phyloP scores from a whole-genome alignment of 768 basidiomycete species.

The Psilocybe cyanescens region DNA sequence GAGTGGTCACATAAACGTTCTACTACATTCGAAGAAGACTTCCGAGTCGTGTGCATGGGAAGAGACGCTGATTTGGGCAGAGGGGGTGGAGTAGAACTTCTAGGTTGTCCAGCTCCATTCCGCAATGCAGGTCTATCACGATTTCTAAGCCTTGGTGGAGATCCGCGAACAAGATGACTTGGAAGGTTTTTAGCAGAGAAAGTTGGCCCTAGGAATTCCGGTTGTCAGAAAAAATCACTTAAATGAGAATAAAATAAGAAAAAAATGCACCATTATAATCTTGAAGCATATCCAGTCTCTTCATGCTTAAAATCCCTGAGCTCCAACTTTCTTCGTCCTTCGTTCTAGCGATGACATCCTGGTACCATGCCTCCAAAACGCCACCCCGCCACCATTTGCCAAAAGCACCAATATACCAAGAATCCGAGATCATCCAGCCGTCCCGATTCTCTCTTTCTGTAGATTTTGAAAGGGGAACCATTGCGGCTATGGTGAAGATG shows the following conservation, averaged over 20 bases:
- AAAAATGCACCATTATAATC: constrained; percentile 59
- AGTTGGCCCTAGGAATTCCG: constrained; percentile 43
- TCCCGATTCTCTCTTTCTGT: constrained; percentile 43
- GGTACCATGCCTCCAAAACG: constrained; percentile 80
- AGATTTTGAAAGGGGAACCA: constrained; percentile 58
- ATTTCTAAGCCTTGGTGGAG: constrained; percentile 61
- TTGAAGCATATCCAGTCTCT: constrained; percentile 70
- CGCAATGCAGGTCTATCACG: constrained; percentile 57
- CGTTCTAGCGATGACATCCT: constrained; percentile 62
- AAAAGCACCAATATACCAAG: constrained; percentile 91
- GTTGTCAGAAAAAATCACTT: background rate
- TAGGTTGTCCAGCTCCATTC: constrained; percentile 38
- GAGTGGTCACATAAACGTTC: constrained; percentile 33
- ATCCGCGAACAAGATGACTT: constrained; percentile 45
- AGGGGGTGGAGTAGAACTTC: constrained; percentile 81
- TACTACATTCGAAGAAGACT: constrained; percentile 29
- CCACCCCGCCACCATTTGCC: constrained; percentile 92
- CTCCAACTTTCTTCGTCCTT: constrained; percentile 77
- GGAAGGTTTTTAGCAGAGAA: constrained; percentile 53
- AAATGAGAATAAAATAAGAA: constrained; percentile 3
- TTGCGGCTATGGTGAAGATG: constrained; percentile 84
- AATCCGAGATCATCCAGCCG: constrained; percentile 64
- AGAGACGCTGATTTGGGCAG: constrained; percentile 82
- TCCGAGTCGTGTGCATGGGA: constrained; percentile 70
- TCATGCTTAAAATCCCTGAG: constrained; percentile 78